Evolutionary conservation across 2,329 filamentous ascomycete genomes (phyloP), one percentile per base, ranked within the genome.

Genomic region (Ophiostoma quercus): DNA sequence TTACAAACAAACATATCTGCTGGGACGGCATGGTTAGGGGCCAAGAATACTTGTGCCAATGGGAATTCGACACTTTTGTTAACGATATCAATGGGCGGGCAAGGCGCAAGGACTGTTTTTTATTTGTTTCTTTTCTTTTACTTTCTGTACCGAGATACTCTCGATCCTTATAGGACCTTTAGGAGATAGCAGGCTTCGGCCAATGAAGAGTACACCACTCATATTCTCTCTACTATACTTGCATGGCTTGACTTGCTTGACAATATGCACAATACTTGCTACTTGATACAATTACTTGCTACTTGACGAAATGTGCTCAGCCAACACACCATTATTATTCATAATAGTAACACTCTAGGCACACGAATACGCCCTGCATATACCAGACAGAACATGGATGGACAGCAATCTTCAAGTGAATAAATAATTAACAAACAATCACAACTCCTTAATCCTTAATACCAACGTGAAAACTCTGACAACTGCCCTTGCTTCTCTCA

Each of bases 11-110:
- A n/a, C n/a, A 12, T 16, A 57, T 25, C 22, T 32, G 57, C 25
- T 62, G 57, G 57, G 57, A 62, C 57, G 57, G 57, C 57, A 62
- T 16, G 57, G 57, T 34, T 62, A 62, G 57, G 57, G 25, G 57
- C n/a, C 57, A 62, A 32, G 25, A 12, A 25, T 25, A 25, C 51
- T 57, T 57, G 51, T 57, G 25, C 25, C 57, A 62, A 32, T 34
- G 57, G 57, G 57, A 62, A 29, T 62, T 57, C 51, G 16, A 57
- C 51, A 57, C 51, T 62, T 62, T 32, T 62, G 57, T 62, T 19
- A 62, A 62, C 57, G 57, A 62, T 62, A 62, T 62, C 57, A 62
- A 62, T 62, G 57, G 57, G 57, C 51, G 51, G 51, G 51, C 51
- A 62, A 29, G 57, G 57, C 57, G 57, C 57, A 62, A 62, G 57